Base-by-base conservation (phyloP, 2,329 filamentous ascomycete genomes). In the Fusarium acutatum region DNA sequence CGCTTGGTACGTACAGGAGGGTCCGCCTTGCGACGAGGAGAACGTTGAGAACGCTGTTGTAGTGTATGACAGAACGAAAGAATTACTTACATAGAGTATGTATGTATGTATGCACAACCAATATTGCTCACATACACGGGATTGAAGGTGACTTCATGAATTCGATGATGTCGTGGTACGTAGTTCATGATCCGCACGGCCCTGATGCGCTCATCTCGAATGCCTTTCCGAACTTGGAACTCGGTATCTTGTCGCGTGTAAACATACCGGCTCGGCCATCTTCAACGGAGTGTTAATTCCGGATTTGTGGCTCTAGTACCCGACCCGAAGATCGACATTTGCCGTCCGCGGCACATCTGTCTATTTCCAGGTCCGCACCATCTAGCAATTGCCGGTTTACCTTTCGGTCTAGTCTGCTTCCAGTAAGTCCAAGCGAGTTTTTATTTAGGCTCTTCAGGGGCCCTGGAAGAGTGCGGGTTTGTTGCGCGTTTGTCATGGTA, bases 301-400 rank as follows among this genome's bases (percentile, higher is more conserved):
- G 71, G 71, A 26, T 50, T 56, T 54, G 66, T 60, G 41, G 47
- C 62, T 73, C 61, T 77, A 77, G 74, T 73, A 71, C 73, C 56
- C 67, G 58, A 64, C 44, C 64, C 71, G 63, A 67, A 69, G 75
- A 78, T 77, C 75, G 74, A 78, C 75, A 72, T 77, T 72, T 77
- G 75, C 74, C 75, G 75, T 72, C 68, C 74, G 71, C 75, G 75
- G 74, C 69, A 76, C 67, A 69, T 75, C 74, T 60, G 53, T 69
- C 63, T 75, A 73, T 67, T 69, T 64, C 72, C 60, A 73, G 69
- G 64, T 62, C 69, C 63, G 68, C 67, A 60, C 72, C 70, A 64
- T 64, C 65, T 28, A 62, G 43, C 71, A 75, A 78, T 67, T 78
- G 76, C 76, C 74, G 75, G 61, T 53, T 65, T 64, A 68, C 24